Conservation (phyloP, 1,284 basidiomycete genomes). For the Porodaedalea pini region DNA sequence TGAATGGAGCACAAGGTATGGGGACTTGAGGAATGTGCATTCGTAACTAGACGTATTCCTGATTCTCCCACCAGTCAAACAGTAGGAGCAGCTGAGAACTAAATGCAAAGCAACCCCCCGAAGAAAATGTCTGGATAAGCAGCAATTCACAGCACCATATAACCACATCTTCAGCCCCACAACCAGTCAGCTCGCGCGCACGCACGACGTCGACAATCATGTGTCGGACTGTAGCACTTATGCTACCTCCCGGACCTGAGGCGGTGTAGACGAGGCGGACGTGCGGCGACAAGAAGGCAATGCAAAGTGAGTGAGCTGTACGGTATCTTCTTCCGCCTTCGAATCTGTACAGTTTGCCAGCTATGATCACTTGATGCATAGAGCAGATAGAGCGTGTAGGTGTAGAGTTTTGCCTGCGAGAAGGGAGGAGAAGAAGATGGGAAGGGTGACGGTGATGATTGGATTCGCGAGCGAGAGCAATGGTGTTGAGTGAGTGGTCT, state of each 20-base stretch:
- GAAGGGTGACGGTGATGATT: background rate
- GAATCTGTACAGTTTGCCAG: background rate
- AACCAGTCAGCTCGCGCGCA: conserved; percentile 20
- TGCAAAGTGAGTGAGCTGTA: conserved; percentile 4
- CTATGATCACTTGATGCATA: too few species aligned
- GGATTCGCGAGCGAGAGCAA: background rate
- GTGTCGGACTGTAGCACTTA: background rate
- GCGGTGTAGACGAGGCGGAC: conserved; percentile 18
- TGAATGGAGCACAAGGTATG: too few species aligned
- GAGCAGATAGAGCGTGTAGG: conserved; percentile 5
- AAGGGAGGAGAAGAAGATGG: background rate
- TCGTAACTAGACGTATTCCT: too few species aligned
- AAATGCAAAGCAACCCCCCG: too few species aligned
- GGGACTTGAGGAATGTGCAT: too few species aligned
- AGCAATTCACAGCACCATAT: too few species aligned
- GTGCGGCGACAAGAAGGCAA: conserved; percentile 3
- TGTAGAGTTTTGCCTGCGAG: conserved; percentile 3
- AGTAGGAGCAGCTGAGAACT: too few species aligned
- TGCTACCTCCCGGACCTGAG: background rate
- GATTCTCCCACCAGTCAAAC: too few species aligned
- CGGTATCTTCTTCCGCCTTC: background rate
- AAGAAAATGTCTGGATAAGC: too few species aligned
- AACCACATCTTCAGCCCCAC: conserved; percentile 18
- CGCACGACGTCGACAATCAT: conserved; percentile 20
- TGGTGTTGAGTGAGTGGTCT: background rate